Evolutionary conservation across 768 basidiomycete genomes (phyloP).

Genomic region (Phanerochaete carnosa): DNA sequence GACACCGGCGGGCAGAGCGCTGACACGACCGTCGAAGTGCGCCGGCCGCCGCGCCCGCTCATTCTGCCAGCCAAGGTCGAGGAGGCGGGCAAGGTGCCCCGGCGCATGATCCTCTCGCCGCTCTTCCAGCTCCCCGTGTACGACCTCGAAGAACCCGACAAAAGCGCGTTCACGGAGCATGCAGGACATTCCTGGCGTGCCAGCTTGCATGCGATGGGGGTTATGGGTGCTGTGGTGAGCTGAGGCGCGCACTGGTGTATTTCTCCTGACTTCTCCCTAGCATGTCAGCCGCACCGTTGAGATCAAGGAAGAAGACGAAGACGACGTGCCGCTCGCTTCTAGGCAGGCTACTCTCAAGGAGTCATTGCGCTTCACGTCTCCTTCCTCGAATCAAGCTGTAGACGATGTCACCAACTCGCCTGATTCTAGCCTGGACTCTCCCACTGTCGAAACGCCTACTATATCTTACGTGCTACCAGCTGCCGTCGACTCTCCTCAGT

Average conservation of each 20-base stretch:
- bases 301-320: not conserved
- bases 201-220: not conserved
- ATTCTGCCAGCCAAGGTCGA: not conserved
- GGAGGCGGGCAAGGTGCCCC: not conserved
- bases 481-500: not conserved
- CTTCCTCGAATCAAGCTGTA: too few species aligned
- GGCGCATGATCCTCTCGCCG: not conserved
- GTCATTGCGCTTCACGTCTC: too few species aligned
- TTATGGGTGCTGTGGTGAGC: not conserved
- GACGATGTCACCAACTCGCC: not conserved
- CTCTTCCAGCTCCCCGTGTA: not conserved
- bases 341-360: too few species aligned
- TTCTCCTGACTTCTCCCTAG: too few species aligned
- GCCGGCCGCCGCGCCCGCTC: not conserved
- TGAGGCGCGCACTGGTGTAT: not conserved
- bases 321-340: not conserved
- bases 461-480: not conserved
- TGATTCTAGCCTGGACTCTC: not conserved
- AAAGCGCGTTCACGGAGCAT: not conserved
- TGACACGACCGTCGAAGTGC: not conserved
- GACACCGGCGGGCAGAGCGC: not conserved
- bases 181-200: not conserved
- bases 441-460: not conserved
- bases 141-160: not conserved
- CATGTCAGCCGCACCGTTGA: not conserved